Conservation (phyloP, 768 basidiomycete genomes). For the Macrolepiota dolichaula region DNA sequence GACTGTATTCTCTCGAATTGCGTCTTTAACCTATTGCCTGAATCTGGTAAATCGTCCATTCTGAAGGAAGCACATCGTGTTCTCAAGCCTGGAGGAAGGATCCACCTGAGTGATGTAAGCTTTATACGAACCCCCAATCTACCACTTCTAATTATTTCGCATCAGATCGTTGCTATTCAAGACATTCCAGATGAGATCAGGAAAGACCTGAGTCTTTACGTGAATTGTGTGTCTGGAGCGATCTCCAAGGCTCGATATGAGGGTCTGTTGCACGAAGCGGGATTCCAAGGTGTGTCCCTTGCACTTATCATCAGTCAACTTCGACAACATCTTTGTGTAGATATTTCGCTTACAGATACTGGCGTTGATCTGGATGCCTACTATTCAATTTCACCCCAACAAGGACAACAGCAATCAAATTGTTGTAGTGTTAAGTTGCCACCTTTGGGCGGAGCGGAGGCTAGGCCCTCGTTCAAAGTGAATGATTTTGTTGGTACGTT, state of each 20-base stretch:
- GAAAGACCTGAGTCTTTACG: conserved; percentile 36
- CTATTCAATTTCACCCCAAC: conserved; percentile 11
- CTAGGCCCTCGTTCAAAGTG: conserved; percentile 25
- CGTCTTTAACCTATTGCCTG: conserved; percentile 48
- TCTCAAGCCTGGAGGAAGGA: conserved; percentile 54
- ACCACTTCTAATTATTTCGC: neutral
- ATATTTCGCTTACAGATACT: conserved; percentile 35
- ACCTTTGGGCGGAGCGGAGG: conserved; percentile 15
- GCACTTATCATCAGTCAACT: neutral
- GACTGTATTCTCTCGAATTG: conserved; percentile 60
- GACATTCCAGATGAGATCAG: conserved; percentile 38
- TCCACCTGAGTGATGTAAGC: conserved; percentile 49
- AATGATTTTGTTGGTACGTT: conserved; percentile 44
- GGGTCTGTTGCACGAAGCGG: conserved; percentile 31
- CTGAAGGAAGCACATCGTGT: conserved; percentile 47
- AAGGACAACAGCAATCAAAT: neutral
- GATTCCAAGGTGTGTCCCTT: conserved; percentile 34
- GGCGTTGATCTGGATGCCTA: conserved; percentile 39
- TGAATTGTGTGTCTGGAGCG: conserved; percentile 47
- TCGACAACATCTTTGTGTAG: conserved; percentile 22
- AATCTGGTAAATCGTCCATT: conserved; percentile 34
- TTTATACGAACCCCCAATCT: neutral
- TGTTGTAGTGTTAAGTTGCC: neutral
- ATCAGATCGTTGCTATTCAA: conserved; percentile 46
- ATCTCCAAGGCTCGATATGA: conserved; percentile 36